A percentile compares a stretch with the other conserved stretches of the same genome.
These are phyloP conservation scores for Skeletonema grethae DNA, from an alignment of 108 stramenopile genomes.

Conservation along the genomic window DNA sequence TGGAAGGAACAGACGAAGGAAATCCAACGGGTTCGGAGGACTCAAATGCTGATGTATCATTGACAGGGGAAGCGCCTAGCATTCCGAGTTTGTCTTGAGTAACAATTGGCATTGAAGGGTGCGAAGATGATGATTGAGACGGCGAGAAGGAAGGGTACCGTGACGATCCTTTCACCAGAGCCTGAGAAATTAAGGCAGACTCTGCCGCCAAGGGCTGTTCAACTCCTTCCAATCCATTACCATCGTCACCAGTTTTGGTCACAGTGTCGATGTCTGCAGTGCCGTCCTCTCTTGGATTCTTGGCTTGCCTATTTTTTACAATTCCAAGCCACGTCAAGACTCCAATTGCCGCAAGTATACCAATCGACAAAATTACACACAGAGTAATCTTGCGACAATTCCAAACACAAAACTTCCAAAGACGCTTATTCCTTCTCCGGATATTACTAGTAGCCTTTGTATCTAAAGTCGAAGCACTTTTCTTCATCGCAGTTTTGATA, in stretches of 20 bases:
- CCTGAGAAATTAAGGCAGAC: not conserved
- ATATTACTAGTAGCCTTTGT: constrained; percentile 5
- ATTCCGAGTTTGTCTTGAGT: not conserved
- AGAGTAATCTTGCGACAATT: constrained; percentile 39
- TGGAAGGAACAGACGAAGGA: not conserved
- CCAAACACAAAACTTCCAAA: constrained; percentile 45
- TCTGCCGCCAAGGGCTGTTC: not conserved
- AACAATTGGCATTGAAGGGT: not conserved
- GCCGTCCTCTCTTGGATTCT: not conserved
- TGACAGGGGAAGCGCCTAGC: not conserved
- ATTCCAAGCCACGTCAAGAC: constrained; percentile 21
- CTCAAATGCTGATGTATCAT: not conserved
- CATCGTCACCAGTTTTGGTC: not conserved
- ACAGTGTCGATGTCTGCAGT: not conserved
- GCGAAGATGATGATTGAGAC: constrained; percentile 3
- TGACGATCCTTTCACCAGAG: constrained; percentile 6
- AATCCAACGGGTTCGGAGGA: not conserved
- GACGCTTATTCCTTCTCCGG: constrained; percentile 27
- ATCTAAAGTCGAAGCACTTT: not conserved
- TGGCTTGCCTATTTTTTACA: constrained; percentile 2
- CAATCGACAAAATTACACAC: constrained; percentile 10
- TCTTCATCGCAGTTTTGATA: not conserved
- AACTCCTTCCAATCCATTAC: constrained; percentile 10
- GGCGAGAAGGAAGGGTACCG: constrained; percentile 22
- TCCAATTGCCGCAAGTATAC: constrained; percentile 11